Conservation (phyloP, 345 rosid genomes). For the Rhodamnia argentea region DNA sequence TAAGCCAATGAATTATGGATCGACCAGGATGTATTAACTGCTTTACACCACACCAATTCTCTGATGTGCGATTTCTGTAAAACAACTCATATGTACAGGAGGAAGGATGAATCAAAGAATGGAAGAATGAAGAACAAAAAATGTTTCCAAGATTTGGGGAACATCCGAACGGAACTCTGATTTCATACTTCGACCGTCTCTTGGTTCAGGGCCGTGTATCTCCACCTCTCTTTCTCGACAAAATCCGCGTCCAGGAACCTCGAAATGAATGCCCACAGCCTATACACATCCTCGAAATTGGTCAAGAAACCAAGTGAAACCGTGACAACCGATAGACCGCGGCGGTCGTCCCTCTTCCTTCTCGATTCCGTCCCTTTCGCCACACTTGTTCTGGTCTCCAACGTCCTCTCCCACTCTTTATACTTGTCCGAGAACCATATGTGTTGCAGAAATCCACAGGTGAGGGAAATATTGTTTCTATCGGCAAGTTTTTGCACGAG, state of each 20-base stretch:
- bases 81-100: neutral
- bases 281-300: constrained; percentile 62
- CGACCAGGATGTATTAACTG: no score
- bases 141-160: neutral
- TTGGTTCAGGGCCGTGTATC: constrained; percentile 66
- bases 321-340: constrained; percentile 39
- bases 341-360: constrained; percentile 3
- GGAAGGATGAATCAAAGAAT: neutral
- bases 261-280: constrained; percentile 73
- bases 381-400: constrained; percentile 9
- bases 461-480: constrained; percentile 44
- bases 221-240: constrained; percentile 89
- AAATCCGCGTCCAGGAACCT: constrained; percentile 86
- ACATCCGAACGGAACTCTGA: neutral
- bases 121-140: neutral
- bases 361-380: neutral
- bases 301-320: constrained; percentile 63
- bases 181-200: constrained; percentile 32
- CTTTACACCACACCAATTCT: no score
- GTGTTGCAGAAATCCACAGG: constrained; percentile 37
- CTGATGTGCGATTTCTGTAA: no score
- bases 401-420: constrained; percentile 14
- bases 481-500: constrained; percentile 75
- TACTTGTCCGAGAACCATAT: constrained; percentile 19
- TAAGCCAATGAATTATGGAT: no score